Evolutionary conservation across 177 flowering plant genomes (phyloP), one percentile per base, ranked within the genome.

Genomic region (Telopea speciosissima): DNA sequence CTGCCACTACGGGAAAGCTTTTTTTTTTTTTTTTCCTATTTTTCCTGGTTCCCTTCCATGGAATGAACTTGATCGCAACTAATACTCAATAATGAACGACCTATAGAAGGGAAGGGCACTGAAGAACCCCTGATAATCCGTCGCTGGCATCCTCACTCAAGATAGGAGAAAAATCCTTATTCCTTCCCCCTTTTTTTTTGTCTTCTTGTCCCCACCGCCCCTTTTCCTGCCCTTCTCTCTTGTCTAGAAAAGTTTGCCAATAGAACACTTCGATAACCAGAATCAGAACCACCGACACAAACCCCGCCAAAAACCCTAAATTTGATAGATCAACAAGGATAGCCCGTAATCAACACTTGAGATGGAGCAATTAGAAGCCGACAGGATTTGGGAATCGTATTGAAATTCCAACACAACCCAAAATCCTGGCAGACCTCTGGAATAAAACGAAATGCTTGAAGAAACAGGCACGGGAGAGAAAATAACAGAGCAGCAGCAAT

Each of bases 41-140:
- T n/a, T n/a, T 68, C 86, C 45, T 81, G 78, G 1, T 76, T 36
- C 1, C 78, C 63, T 0, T 87, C 97, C 88, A 88, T 83, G 24
- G 91, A 74, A 71, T 92, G 92, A 31, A 85, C 81, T 70, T 87
- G 96, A 45, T 90, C 96, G 0, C 97, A 84, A 52, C 95, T 78
- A 7, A 88, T 70, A 77, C 90, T 86, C 66, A 90, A 36, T 36
- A 92, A 76, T 11, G 97, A 86, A 28, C 93, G 90, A 58, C 92
- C 89, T 14, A 85, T 62, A 13, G 75, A 75, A 3, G 77, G 67
- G 16, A 86, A 71, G 16, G 88, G 74, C 23, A 81, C 79, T 5
- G 89, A 74, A 14, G 88, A 82, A 24, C 88, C 87, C n/a, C 63
- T 84, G 93, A 60, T 79, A 84, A 42, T 88, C 96, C 63, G 91